Base-by-base conservation (phyloP, 2,329 filamentous ascomycete genomes). In the Aureobasidium uvarum region DNA sequence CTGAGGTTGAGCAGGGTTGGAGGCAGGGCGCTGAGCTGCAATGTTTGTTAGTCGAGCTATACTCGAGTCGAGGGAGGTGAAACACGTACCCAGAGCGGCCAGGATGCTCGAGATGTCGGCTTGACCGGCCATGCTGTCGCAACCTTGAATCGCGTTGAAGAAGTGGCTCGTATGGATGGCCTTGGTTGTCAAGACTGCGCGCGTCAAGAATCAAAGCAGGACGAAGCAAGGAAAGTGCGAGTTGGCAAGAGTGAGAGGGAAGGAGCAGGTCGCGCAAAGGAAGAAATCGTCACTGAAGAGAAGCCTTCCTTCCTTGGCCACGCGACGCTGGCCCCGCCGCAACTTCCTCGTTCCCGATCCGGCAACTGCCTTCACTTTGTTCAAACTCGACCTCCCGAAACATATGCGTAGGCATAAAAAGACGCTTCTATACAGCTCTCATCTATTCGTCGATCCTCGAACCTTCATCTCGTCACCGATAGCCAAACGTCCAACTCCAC, bases 91-190 rank as follows among this genome's bases (percentile, higher is more conserved):
- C 62, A 84, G 75, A 55, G 81, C 81, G 66, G 81, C 81, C 62
- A 84, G 74, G 69, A 84, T 83, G 51, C 80, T 77, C 43, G 78
- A 78, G 68, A 84, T 82, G 70, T 82, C 82, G 18, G 78, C 74
- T 70, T 77, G 76, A 67, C 79, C 78, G 59, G 79, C 79, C 80
- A 82, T 81, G 66, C 25, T 73, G 55, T 39, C 62, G 62, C 46
- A 48, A 60, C 20, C 25, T 60, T 36, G 1, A 25, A 16, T 46
- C 50, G 48, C 38, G 46, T 31, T 13, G 20, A 5, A 20, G 25
- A 23, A 16, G 38, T 7, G 23, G 5, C 10, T 11, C 45, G 28
- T 28, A 4, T 64, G 31, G 14, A 33, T 16, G 25, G 25, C 28
- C 18, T 23, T 23, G 41, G 6, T 18, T 36, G 28, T 46, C 31